Percentiles rank a stretch among this genome's conserved stretches.
Conservation (phyloP, 148 eudicot species). For the Selenicereus undatus region DNA sequence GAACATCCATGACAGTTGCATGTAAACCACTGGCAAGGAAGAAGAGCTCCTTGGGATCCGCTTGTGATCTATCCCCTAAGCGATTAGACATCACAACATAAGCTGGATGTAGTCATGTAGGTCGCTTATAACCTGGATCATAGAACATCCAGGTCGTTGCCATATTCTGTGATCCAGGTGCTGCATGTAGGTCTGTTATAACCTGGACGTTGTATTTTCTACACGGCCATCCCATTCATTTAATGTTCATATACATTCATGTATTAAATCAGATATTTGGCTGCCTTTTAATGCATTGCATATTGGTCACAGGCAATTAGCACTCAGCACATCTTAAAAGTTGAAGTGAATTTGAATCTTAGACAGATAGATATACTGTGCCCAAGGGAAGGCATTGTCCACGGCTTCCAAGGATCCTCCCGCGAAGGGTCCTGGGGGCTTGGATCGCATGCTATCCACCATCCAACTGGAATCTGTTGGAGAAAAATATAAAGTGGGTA, state of each 20-base stretch:
- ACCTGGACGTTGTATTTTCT: slow-evolving; percentile 47
- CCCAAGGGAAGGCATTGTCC: slow-evolving; percentile 70
- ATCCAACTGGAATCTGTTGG: slow-evolving; percentile 74
- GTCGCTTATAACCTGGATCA: no score
- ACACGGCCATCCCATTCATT: neutral
- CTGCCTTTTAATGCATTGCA: no score
- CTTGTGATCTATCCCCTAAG: slow-evolving; percentile 26
- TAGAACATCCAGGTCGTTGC: slow-evolving; percentile 45
- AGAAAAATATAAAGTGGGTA: no score
- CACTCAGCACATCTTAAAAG: neutral
- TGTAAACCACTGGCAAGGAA: slow-evolving; percentile 28
- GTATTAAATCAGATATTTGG: neutral
- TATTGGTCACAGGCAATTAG: no score
- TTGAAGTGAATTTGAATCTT: neutral
- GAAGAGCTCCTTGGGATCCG: slow-evolving; percentile 30
- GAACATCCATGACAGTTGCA: slow-evolving; percentile 32
- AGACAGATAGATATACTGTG: slow-evolving; percentile 36
- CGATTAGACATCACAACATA: slow-evolving; percentile 42
- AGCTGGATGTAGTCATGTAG: no score
- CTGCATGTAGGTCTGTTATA: slow-evolving; percentile 64
- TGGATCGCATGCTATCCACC: slow-evolving; percentile 71
- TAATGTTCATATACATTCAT: no score
- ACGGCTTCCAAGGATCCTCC: slow-evolving; percentile 58
- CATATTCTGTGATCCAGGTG: slow-evolving; percentile 52
- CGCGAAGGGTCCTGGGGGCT: slow-evolving; percentile 45